Base-by-base conservation (phyloP, 2,329 filamentous ascomycete genomes). In the Aspergillus vadensis region DNA sequence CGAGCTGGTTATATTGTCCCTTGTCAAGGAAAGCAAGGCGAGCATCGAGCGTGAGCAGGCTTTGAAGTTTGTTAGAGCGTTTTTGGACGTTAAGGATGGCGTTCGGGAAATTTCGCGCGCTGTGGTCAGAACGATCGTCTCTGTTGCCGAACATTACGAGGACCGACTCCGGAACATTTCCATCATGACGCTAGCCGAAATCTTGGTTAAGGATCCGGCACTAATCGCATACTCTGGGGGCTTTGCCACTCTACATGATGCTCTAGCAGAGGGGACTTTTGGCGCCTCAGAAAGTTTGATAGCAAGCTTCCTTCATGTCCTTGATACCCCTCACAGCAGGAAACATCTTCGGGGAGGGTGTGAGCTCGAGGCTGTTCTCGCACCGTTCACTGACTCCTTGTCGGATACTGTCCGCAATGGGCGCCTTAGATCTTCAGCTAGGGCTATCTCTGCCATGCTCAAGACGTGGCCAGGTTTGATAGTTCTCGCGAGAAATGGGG, bases 41-140 rank as follows among this genome's bases (percentile, higher is more conserved):
- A 93, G 94, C 68, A 91, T 99, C 17, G 95, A 99, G 79, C 86
- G 96, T 57, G 95, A 99, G 76, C 95, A 99, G 77, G 95, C 95
- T 12, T 81, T 99, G 69, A 99, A 99, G 74, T 97, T 99, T 74
- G 89, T 98, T 25, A 87, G 95, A 61, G 91, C 93, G 9, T 99
- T 99, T 71, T 81, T 99, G 2, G 95, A 99, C 72, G 92, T 98
- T 65, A 97, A 97, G 72, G 91, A 92, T 64, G 95, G 95, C 10
- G 88, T 96, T 8, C 85, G 86, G 64, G 94, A 99, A 74, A 85
- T 99, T 38, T 96, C 95, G 1, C 86, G 91, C 60, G 89, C 91
- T 0, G 88, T 99, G 19, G 90, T 96, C 7, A 87, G 95, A 57
- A 95, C 94, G 6, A 88, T 99, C 59, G 91, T 95, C 32, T 91